Base-by-base conservation (phyloP, 768 basidiomycete genomes). In the Termitomyces sp. region DNA sequence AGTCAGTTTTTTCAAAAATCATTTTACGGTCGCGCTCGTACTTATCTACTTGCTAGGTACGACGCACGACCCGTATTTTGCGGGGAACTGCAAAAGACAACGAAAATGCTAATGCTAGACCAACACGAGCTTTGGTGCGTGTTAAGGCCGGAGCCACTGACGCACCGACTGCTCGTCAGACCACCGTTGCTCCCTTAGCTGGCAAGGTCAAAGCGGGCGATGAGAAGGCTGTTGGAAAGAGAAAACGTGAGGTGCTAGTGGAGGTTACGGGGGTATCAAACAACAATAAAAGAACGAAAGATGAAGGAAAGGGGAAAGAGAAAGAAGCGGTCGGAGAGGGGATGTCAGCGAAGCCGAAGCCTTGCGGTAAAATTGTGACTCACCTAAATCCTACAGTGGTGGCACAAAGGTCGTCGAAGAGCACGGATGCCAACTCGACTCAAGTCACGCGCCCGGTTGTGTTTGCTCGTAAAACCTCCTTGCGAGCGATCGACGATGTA, bases 221-320 rank as follows among this genome's bases (percentile, higher is more conserved):
- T 31, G 82, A 86, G 43, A 71, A 73, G 14, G 70, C 75, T 20
- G 73, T 75, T 2, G 82, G 79, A 34, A 90, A 90, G 68, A 81
- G 89, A 55, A 92, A 91, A 69, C 86, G 90, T 20, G 85, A 86
- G 49, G 88, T 85, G 0, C 76, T 92, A 42, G 81, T 82, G 16
- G 91, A 92, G 67, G 86, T 92, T 44, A 82, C 83, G 27, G 72
- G 76, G 2, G 67, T 68, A 26, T 68, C 75, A 44, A 66, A 67
- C 55, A 73, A 72, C 51, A 70, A 73, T 56, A 64, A 65, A 49
- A 63, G 61, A 31, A 63, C 62, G 52, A 59, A 57, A 44, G 60
- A 59, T 18, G 47, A 26, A 39, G 60, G 59, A 36, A 59, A 56
- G 20, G 61, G 54, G 24, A 61, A 56, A 54, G 86, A 85, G 69